These are phyloP conservation scores for Schizosaccharomyces pombe DNA, from an alignment of 805 yeast species.

Conservation along the genomic window DNA sequence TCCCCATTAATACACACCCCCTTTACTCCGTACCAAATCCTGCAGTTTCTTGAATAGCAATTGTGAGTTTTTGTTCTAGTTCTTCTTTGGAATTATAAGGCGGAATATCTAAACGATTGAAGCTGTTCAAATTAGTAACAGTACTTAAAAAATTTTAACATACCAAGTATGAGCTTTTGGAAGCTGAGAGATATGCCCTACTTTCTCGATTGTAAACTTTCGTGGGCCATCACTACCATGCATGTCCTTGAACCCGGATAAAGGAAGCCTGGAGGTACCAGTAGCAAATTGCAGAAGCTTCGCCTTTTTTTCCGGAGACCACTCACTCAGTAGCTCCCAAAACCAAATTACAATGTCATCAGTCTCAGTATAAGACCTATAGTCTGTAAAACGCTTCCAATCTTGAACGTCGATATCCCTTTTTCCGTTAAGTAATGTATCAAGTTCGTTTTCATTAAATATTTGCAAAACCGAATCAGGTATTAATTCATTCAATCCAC, in stretches of 20 bases:
- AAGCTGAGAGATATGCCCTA: conserved; percentile 73
- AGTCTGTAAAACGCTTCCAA: conserved; percentile 97
- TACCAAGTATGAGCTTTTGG: conserved; percentile 90
- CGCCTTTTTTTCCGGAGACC: conserved; percentile 93
- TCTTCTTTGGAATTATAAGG: conserved; percentile 69
- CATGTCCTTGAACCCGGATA: conserved; percentile 91
- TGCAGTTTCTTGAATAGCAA: conserved; percentile 96
- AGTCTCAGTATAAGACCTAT: conserved; percentile 88
- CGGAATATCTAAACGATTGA: conserved; percentile 94
- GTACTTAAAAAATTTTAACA: background rate
- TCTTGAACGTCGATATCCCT: conserved; percentile 95
- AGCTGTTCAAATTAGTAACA: conserved; percentile 16
- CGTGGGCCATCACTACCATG: conserved; percentile 99
- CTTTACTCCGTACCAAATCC: conserved; percentile 96
- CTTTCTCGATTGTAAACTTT: conserved; percentile 92
- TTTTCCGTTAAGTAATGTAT: conserved; percentile 88
- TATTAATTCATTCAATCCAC: conserved; percentile 89
- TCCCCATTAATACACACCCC: too few species aligned
- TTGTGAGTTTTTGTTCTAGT: conserved; percentile 67
- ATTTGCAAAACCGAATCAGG: conserved; percentile 92
- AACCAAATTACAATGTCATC: conserved; percentile 97
- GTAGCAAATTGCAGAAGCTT: conserved; percentile 90
- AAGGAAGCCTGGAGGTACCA: conserved; percentile 97
- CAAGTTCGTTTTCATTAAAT: conserved; percentile 92
- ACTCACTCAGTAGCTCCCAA: conserved; percentile 64